These are phyloP conservation scores for Curvularia verruculosa DNA, from an alignment of 2,329 filamentous ascomycete species.

Conservation along the genomic window DNA sequence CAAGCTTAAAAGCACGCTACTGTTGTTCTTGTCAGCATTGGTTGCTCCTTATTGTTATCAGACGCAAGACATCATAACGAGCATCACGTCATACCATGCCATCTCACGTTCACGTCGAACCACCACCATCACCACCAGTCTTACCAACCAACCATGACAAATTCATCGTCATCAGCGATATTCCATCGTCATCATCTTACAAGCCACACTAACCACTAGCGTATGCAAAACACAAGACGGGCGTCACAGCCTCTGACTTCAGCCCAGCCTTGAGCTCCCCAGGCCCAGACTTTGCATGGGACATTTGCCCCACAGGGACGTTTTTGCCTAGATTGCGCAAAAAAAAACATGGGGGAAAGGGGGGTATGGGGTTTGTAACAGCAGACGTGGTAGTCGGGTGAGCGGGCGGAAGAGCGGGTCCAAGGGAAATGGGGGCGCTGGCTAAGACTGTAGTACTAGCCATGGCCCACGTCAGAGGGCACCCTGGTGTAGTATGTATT, in stretches of 20 bases:
- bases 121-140: not conserved
- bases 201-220: not conserved
- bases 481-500: not conserved
- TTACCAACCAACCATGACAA: not conserved
- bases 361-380: not conserved
- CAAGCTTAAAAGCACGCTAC: too few relatives aligned
- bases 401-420: not conserved
- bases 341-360: too few relatives aligned
- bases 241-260: conserved; percentile 11
- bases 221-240: not conserved
- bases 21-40: too few relatives aligned
- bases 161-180: not conserved
- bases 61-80: too few relatives aligned
- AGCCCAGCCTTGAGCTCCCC: conserved; percentile 6
- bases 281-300: not conserved
- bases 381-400: not conserved
- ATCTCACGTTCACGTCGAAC: not conserved
- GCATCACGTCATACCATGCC: not conserved
- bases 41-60: too few relatives aligned
- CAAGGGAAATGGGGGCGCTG: not conserved
- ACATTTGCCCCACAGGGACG: too few relatives aligned
- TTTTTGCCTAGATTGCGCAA: not conserved
- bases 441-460: not conserved
- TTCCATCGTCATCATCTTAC: not conserved
- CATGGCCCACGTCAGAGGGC: conserved; percentile 1